These are phyloP conservation scores for Pistacia integerrima DNA, from an alignment of 345 rosid species.

Conservation along the genomic window DNA sequence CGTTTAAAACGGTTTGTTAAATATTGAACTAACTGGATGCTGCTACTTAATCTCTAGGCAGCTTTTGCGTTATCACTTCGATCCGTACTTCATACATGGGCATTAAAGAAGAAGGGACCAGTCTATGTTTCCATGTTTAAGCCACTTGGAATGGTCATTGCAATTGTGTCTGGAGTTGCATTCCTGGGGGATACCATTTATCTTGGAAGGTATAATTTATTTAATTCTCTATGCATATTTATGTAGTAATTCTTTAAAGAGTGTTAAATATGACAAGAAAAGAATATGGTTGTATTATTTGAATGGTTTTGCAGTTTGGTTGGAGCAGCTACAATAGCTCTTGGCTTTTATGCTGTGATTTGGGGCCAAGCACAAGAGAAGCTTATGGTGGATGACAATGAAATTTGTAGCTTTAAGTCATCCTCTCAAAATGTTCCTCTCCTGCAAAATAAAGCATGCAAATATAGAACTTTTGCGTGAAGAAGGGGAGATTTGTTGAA, in stretches of 20 bases:
- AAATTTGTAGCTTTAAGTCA: neutral
- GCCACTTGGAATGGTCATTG: constrained; percentile 41
- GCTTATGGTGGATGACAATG: neutral
- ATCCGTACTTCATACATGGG: constrained; percentile 36
- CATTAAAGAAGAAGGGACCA: constrained; percentile 28
- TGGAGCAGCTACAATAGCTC: constrained; percentile 26
- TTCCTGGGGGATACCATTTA: constrained; percentile 41
- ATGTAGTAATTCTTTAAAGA: neutral
- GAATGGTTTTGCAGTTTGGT: constrained; percentile 22
- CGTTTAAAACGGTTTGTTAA: neutral
- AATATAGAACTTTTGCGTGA: neutral
- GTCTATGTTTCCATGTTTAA: constrained; percentile 35
- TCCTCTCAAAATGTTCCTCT: constrained; percentile 24
- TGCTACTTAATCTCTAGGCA: constrained; percentile 24
- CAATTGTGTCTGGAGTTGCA: constrained; percentile 28
- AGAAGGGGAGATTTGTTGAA: no score
- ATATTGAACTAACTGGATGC: neutral
- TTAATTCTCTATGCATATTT: neutral
- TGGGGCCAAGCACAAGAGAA: constrained; percentile 42
- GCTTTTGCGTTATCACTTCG: constrained; percentile 32
- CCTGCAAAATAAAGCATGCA: constrained; percentile 8
- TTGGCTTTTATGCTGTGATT: constrained; percentile 37
- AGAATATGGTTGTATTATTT: neutral
- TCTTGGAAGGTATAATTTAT: constrained; percentile 38
- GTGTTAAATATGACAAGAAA: neutral